Percentiles rank a stretch among this genome's conserved stretches.
Conservation (phyloP, 441 rosid species). For the Gossypium trilobum region DNA sequence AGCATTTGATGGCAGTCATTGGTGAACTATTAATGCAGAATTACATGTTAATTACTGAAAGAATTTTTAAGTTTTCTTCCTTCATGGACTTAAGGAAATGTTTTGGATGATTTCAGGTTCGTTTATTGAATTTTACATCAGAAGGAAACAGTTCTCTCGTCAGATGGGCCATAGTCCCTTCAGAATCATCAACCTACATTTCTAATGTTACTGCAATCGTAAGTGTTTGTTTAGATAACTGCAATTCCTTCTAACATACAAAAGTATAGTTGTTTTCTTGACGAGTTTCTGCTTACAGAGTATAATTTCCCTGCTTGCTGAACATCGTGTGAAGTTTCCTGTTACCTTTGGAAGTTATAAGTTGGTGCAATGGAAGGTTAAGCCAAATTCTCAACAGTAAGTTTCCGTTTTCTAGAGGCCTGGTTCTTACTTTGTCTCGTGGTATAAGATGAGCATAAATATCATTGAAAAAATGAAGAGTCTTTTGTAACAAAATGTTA, state of each 20-base stretch:
- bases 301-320: constrained; percentile 52
- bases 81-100: background rate
- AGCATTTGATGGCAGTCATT: background rate
- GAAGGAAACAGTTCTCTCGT: constrained; percentile 49
- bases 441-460: background rate
- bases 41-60: background rate
- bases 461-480: background rate
- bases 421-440: background rate
- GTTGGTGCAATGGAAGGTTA: constrained; percentile 50
- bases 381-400: constrained; percentile 42
- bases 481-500: background rate
- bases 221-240: constrained; percentile 15
- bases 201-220: constrained; percentile 59
- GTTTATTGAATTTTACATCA: constrained; percentile 39
- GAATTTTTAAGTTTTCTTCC: background rate
- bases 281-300: constrained; percentile 32
- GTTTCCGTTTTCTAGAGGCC: background rate
- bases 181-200: constrained; percentile 36
- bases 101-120: constrained; percentile 42
- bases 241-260: background rate
- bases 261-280: constrained; percentile 9
- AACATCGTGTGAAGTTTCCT: constrained; percentile 57
- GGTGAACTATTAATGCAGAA: background rate
- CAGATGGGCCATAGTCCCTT: constrained; percentile 47
- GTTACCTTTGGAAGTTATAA: constrained; percentile 50